Percentiles rank a stretch among this genome's conserved stretches.
Conservation (phyloP, 768 basidiomycete species). For the Mycena polygramma region DNA sequence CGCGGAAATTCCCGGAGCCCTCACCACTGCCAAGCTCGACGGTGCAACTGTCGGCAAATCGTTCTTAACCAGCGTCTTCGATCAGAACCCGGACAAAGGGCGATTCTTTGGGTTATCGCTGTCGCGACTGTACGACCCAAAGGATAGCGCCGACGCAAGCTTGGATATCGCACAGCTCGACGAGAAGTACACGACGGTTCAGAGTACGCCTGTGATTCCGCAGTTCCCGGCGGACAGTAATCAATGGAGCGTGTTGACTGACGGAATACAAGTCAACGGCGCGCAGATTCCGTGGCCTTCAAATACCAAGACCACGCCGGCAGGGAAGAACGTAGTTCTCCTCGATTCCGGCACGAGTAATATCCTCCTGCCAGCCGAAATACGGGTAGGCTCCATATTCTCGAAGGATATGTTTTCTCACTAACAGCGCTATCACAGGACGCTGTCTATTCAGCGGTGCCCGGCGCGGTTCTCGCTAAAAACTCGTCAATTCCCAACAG, state of each 20-base stretch:
- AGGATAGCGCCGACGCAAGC: neutral
- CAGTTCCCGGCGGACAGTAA: neutral
- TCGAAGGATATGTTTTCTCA: too few species aligned
- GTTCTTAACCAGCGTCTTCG: conserved; percentile 9
- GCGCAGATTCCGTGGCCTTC: neutral
- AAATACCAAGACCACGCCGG: neutral
- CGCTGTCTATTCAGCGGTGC: conserved; percentile 1
- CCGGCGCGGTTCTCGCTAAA: conserved; percentile 6
- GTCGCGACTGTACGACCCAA: neutral
- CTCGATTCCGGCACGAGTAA: conserved; percentile 2
- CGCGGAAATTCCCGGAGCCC: neutral
- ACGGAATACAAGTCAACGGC: neutral
- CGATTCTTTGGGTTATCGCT: neutral
- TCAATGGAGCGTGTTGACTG: neutral
- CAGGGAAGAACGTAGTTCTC: neutral
- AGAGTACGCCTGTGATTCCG: neutral
- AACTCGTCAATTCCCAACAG: neutral
- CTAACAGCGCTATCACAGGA: neutral
- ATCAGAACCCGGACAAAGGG: neutral
- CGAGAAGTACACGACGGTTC: neutral
- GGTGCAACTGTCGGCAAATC: conserved; percentile 4
- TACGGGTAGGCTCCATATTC: neutral
- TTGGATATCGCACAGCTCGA: neutral
- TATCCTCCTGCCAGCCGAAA: neutral
- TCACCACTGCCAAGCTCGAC: conserved; percentile 1